Evolutionary conservation across 495 filamentous ascomycete genomes (phyloP).

Genomic region (Talaromyces borbonicus): DNA sequence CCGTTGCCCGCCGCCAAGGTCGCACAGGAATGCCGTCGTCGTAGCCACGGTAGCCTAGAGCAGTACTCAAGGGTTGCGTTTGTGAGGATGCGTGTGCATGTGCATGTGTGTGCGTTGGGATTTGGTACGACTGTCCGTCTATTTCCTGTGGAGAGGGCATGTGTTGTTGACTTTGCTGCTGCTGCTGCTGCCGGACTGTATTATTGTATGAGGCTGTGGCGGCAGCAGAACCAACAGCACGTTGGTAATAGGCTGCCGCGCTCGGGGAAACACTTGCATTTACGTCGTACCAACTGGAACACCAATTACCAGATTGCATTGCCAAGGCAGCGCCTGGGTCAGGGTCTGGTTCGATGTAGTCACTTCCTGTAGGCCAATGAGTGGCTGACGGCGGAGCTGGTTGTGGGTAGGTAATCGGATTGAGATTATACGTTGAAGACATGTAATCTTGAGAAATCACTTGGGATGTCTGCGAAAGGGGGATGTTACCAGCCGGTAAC

Average conservation of each 20-base stretch:
- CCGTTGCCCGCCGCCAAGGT: constrained; percentile 26
- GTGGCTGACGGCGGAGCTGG: constrained; percentile 9
- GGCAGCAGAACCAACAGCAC: constrained; percentile 9
- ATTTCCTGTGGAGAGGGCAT: constrained; percentile 21
- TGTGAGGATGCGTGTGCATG: constrained; percentile 7
- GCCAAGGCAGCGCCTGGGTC: neutral
- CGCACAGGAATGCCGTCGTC: constrained; percentile 10
- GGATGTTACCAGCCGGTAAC: constrained; percentile 6
- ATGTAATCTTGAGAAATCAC: constrained; percentile 16
- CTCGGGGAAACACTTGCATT: constrained; percentile 8
- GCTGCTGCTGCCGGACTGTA: neutral
- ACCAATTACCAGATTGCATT: constrained; percentile 6
- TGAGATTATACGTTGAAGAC: constrained; percentile 16
- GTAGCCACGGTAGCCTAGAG: neutral
- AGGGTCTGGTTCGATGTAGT: constrained; percentile 7
- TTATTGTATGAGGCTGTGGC: constrained; percentile 7
- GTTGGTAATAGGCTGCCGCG: constrained; percentile 3
- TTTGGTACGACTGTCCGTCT: constrained; percentile 14
- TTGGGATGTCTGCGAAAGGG: constrained; percentile 16
- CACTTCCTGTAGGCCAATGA: constrained; percentile 3
- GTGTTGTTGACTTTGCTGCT: no score
- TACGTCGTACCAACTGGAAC: constrained; percentile 11
- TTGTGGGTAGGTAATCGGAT: constrained; percentile 19
- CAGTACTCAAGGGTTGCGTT: constrained; percentile 9
- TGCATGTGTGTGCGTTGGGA: constrained; percentile 1